These are phyloP conservation scores for Pichia sp. DNA, from an alignment of 1,139 yeast species.

Conservation along the genomic window DNA sequence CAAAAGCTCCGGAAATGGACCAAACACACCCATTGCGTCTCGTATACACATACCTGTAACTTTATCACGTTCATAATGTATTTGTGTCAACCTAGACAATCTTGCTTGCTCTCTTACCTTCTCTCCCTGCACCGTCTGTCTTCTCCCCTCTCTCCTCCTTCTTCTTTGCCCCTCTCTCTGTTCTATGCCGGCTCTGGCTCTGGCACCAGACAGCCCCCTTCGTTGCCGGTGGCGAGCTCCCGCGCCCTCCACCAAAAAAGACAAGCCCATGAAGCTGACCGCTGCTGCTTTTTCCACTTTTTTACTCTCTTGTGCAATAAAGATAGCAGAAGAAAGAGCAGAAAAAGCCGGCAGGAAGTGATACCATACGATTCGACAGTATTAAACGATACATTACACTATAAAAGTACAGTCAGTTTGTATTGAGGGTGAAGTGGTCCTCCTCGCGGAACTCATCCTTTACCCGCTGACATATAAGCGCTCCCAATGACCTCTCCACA, in stretches of 20 bases:
- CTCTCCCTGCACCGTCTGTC: too few relatives aligned
- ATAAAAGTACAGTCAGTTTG: background rate
- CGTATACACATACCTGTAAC: conserved; percentile 14
- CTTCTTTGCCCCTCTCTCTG: background rate
- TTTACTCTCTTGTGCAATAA: too few relatives aligned
- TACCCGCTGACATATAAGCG: background rate
- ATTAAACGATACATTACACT: background rate
- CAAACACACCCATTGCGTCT: background rate
- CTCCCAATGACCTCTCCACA: background rate
- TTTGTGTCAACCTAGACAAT: background rate
- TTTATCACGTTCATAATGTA: conserved; percentile 15
- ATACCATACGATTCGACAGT: too few relatives aligned
- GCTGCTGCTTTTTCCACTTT: background rate
- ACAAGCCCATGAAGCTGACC: background rate
- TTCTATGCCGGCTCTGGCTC: background rate
- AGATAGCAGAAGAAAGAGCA: too few relatives aligned
- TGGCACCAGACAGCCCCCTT: too few relatives aligned
- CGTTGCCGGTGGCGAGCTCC: background rate
- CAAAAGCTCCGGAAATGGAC: background rate
- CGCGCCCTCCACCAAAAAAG: background rate
- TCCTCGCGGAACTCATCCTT: conserved; percentile 7
- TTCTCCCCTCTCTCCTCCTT: too few relatives aligned
- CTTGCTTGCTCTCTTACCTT: too few relatives aligned
- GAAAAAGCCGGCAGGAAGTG: too few relatives aligned
- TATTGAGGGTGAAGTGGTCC: conserved; percentile 4